These are phyloP conservation scores for Helenozyma rhizophorensis DNA, from an alignment of 805 yeast species.

Conservation along the genomic window DNA sequence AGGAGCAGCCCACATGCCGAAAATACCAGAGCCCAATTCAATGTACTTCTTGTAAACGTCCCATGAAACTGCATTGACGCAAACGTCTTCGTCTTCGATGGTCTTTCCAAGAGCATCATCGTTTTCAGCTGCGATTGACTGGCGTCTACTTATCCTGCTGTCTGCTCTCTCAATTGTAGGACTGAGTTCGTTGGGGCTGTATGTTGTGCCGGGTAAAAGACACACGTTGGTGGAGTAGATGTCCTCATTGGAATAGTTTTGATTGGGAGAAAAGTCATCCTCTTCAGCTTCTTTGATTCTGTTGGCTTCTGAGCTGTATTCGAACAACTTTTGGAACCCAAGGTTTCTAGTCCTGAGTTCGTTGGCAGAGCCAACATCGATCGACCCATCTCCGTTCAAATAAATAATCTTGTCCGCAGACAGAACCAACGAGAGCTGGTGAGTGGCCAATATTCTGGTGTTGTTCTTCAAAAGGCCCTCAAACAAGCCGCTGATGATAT, in stretches of 20 bases:
- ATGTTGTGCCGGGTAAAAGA: slow-evolving; percentile 3
- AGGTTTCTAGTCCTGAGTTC: slow-evolving; percentile 33
- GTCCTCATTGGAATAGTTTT: slow-evolving; percentile 6
- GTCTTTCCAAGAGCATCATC: slow-evolving; percentile 22
- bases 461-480: slow-evolving; percentile 27
- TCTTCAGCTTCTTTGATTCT: slow-evolving; percentile 23
- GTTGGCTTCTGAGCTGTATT: slow-evolving; percentile 30
- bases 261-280: too few relatives aligned
- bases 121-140: neutral
- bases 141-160: neutral
- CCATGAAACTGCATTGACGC: slow-evolving; percentile 38
- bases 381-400: slow-evolving; percentile 38
- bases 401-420: slow-evolving; percentile 36
- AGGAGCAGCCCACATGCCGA: slow-evolving; percentile 31
- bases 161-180: neutral
- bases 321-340: slow-evolving; percentile 50
- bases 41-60: slow-evolving; percentile 35
- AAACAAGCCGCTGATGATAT: slow-evolving; percentile 34
- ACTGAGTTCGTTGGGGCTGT: too few relatives aligned
- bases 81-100: slow-evolving; percentile 32
- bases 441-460: slow-evolving; percentile 40
- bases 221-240: slow-evolving; percentile 4
- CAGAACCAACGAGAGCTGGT: slow-evolving; percentile 36
- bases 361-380: slow-evolving; percentile 33
- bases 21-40: slow-evolving; percentile 33